phyloP scores from a whole-genome alignment of 225 moss, liverwort and hornwort genomes.

The Antitrichia curtipendula region DNA sequence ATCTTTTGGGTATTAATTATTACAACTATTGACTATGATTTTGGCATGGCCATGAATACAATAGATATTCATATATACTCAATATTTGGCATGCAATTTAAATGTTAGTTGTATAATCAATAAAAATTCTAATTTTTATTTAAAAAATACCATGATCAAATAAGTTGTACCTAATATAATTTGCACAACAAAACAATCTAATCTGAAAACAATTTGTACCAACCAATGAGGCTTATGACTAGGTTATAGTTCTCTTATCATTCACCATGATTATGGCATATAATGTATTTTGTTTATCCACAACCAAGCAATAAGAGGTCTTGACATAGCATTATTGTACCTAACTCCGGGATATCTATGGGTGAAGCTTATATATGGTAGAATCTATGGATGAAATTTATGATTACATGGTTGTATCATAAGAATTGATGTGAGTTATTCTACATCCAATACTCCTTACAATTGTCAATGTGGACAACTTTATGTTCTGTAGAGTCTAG shows the following conservation, averaged over 20 bases:
- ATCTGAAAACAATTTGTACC: neutral
- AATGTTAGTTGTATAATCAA: neutral
- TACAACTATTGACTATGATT: too few species aligned
- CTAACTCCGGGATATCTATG: too few species aligned
- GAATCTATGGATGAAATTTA: too few species aligned
- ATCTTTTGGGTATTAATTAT: too few species aligned
- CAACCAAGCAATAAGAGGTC: too few species aligned
- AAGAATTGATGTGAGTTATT: too few species aligned
- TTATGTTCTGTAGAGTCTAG: too few species aligned
- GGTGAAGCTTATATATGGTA: too few species aligned
- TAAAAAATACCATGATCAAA: neutral
- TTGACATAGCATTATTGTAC: too few species aligned
- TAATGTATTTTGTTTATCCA: neutral
- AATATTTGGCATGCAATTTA: neutral
- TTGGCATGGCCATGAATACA: neutral
- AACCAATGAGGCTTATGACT: neutral
- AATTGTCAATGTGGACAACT: too few species aligned
- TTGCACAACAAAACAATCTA: neutral
- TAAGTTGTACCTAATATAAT: neutral
- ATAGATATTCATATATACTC: neutral
- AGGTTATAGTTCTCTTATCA: neutral
- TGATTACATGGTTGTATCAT: too few species aligned
- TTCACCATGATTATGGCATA: fast-evolving
- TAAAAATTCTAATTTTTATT: neutral
- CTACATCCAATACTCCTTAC: too few species aligned